Base-by-base conservation (phyloP, 345 rosid genomes). In the Salix dunnii region DNA sequence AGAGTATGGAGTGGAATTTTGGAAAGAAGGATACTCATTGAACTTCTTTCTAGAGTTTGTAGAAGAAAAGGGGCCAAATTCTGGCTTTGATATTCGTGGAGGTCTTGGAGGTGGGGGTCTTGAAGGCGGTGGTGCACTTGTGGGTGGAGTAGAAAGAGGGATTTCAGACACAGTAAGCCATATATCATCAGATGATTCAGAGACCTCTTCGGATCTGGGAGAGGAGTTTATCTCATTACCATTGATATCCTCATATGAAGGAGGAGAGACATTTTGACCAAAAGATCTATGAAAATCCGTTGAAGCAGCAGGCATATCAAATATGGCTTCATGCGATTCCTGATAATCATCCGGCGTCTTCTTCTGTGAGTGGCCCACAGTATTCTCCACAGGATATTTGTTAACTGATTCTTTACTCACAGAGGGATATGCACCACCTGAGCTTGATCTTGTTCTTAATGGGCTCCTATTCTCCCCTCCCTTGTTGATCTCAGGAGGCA, bases 91-190 rank as follows among this genome's bases (percentile, higher is more conserved):
- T 76, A 78, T 61, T 31, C 94, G 90, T 33, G 96, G 86, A 68
- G 94, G 97, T 82, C 93, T 88, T 40, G 98, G 96, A 73, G 98
- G 99, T 62, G 99, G 97, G 51, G 99, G 99, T 78, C 99, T 91
- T n/a, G 92, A 80, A 83, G 99, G 99, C 11, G 99, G 99, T 6
- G 95, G 95, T 69, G 91, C 92, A 71, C 80, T 85, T 4, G 97
- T 92, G 71, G 95, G 98, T 77, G 82, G 88, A 1, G 99, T 96
- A 84, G 82, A 90, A 72, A 96, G 90, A 68, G 97, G 98, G 85
- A 96, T 85, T 88, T 96, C 99, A 36, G 97, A 91, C 35, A 96
- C 97, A 20, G 94, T 91, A 53, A 93, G 96, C 99, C 99, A 96
- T 60, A 87, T 82, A 75, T 92, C 97, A 78, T 88, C 95, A 77